phyloP scores from a whole-genome alignment of 495 filamentous ascomycete genomes.

The Diplogelasinospora grovesii region DNA sequence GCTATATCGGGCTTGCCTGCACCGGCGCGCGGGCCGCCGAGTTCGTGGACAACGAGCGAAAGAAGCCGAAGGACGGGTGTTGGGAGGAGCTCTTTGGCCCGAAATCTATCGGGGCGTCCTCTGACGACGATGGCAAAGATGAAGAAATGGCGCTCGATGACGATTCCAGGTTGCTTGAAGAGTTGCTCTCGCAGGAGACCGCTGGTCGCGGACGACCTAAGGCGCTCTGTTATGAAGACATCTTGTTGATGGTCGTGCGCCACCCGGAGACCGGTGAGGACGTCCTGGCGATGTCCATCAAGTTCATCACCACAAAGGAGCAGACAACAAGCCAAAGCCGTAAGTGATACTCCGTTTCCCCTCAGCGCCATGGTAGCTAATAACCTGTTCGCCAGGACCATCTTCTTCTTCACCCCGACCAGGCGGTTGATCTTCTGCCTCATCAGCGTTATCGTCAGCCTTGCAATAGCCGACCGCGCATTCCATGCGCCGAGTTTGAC shows the following conservation, averaged over 20 bases:
- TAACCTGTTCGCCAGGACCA: constrained; percentile 9
- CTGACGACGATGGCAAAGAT: background rate
- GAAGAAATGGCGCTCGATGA: background rate
- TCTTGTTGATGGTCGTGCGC: constrained; percentile 18
- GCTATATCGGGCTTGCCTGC: background rate
- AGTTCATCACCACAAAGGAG: constrained; percentile 8
- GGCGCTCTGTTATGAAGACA: constrained; percentile 24
- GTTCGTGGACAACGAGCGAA: background rate
- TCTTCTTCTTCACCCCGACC: constrained; percentile 13
- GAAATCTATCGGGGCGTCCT: background rate
- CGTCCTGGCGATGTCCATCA: constrained; percentile 19
- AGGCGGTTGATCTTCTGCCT: constrained; percentile 14
- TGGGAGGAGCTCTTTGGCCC: constrained; percentile 1
- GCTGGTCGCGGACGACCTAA: constrained; percentile 8
- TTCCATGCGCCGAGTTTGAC: constrained; percentile 11
- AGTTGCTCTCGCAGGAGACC: constrained; percentile 6
- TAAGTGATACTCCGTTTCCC: too few species aligned
- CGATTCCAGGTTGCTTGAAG: constrained; percentile 8
- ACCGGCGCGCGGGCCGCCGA: background rate
- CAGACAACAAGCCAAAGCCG: too few species aligned
- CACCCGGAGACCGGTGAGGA: constrained; percentile 19
- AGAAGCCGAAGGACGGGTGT: background rate
- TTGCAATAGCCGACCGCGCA: constrained; percentile 7
- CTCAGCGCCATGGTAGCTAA: too few species aligned
- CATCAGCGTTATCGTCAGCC: constrained; percentile 13